phyloP scores from a whole-genome alignment of 306 rosid genomes.

The Sindora glabra region DNA sequence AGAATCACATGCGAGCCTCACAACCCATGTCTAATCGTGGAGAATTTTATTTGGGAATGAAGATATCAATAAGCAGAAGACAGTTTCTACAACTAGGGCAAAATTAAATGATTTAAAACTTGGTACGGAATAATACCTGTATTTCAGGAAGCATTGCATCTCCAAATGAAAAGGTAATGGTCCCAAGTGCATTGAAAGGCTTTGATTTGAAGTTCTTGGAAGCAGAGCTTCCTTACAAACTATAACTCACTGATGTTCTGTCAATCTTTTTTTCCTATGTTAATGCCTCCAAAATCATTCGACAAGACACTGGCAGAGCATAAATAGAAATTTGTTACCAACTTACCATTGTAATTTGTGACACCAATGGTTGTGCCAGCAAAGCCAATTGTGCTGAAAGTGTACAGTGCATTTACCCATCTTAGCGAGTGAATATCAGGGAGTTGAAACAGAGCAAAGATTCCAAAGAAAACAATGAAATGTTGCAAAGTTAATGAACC shows the following conservation, averaged over 20 bases:
- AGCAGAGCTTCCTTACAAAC: conserved; percentile 52
- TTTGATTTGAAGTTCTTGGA: conserved; percentile 38
- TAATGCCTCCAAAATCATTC: not conserved
- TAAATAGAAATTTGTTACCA: not conserved
- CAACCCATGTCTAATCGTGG: too few relatives aligned
- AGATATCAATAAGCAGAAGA: too few relatives aligned
- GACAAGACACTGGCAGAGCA: not conserved
- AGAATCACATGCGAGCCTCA: too few relatives aligned
- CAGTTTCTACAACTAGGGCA: too few relatives aligned
- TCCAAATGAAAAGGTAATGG: conserved; percentile 71
- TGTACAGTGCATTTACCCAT: conserved; percentile 75
- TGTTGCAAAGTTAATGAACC: conserved; percentile 57
- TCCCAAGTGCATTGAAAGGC: conserved; percentile 73
- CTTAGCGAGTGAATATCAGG: conserved; percentile 72
- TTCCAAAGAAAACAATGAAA: conserved; percentile 66
- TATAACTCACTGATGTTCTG: conserved; percentile 43
- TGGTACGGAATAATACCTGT: too few relatives aligned
- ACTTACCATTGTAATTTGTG: conserved; percentile 53
- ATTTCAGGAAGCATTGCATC: conserved; percentile 86
- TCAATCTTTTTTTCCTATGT: conserved; percentile 54
- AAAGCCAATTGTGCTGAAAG: conserved; percentile 69
- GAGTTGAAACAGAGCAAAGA: conserved; percentile 62
- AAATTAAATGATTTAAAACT: too few relatives aligned
- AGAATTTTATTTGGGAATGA: too few relatives aligned
- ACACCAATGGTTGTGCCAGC: conserved; percentile 71